These are phyloP conservation scores for Cutaneotrichosporon sp. DNA, from an alignment of 1,284 basidiomycete species.

Conservation along the genomic window DNA sequence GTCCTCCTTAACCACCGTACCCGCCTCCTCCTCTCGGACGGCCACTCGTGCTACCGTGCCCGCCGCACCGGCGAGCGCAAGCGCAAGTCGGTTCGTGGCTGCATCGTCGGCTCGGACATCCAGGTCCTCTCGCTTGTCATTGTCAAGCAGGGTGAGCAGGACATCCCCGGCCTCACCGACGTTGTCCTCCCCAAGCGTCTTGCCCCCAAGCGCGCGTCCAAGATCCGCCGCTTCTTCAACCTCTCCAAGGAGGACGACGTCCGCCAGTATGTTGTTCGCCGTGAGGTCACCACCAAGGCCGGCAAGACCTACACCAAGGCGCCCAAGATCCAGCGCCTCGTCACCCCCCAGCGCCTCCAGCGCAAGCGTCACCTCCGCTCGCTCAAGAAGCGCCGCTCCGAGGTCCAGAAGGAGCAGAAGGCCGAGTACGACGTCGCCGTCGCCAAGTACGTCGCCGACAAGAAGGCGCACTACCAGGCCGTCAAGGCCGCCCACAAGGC, in stretches of 20 bases:
- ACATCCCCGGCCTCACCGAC: slow-evolving; percentile 92
- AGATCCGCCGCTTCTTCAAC: slow-evolving; percentile 98
- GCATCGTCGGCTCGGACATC: slow-evolving; percentile 96
- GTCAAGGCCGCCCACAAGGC: slow-evolving; percentile 51
- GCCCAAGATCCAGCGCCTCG: slow-evolving; percentile 70
- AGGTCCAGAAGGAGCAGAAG: slow-evolving; percentile 93
- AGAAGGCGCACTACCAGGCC: slow-evolving; percentile 70
- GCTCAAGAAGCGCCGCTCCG: slow-evolving; percentile 83
- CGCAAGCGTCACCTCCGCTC: slow-evolving; percentile 90
- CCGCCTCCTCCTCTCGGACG: slow-evolving; percentile 86
- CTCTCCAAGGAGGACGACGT: slow-evolving; percentile 97
- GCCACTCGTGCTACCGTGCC: slow-evolving; percentile 95
- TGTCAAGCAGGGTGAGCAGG: slow-evolving; percentile 93
- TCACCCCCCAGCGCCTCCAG: slow-evolving; percentile 93
- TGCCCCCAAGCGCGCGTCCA: slow-evolving; percentile 76
- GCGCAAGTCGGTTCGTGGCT: slow-evolving; percentile 97
- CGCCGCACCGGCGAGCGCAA: slow-evolving; percentile 94
- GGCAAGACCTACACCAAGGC: slow-evolving; percentile 98
- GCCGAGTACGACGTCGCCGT: slow-evolving; percentile 85
- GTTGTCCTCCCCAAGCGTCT: slow-evolving; percentile 90
- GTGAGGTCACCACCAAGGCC: slow-evolving; percentile 93
- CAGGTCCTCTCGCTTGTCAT: slow-evolving; percentile 91
- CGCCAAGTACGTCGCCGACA: slow-evolving; percentile 87
- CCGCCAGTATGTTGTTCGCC: slow-evolving; percentile 85
- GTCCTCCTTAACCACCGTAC: slow-evolving; percentile 94